Evolutionary conservation across 371 early-diverging fungal genomes (phyloP).

Genomic region (Catenaria anguillulae): DNA sequence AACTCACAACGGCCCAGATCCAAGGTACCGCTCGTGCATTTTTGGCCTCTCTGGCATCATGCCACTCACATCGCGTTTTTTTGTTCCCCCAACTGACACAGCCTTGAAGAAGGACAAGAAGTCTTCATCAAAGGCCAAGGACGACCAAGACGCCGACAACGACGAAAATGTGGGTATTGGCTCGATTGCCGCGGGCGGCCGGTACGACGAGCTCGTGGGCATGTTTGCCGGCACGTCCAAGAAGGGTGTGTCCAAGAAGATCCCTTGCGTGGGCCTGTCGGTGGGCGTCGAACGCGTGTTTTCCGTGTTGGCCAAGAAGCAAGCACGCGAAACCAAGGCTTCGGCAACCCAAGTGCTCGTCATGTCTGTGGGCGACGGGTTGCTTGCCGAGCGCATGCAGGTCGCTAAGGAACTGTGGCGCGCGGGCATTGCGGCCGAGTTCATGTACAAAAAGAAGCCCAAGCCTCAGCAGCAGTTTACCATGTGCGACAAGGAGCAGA

Average conservation of each 20-base stretch:
- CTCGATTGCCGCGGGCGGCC: conserved; percentile 98
- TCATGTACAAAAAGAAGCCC: conserved; percentile 83
- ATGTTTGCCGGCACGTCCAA: conserved; percentile 54
- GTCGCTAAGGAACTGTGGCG: conserved; percentile 80
- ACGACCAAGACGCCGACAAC: conserved; percentile 4
- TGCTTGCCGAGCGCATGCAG: conserved; percentile 81
- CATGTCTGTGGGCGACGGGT: conserved; percentile 67
- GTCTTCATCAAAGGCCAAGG: neutral
- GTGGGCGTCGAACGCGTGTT: conserved; percentile 97
- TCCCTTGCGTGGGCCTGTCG: conserved; percentile 96
- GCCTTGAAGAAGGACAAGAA: conserved; percentile 3
- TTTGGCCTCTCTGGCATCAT: too few relatives aligned
- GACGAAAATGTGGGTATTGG: conserved; percentile 83
- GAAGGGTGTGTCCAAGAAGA: conserved; percentile 50
- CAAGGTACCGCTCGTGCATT: neutral
- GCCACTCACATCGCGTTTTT: neutral
- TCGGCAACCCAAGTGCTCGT: conserved; percentile 80
- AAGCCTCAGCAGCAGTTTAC: conserved; percentile 65
- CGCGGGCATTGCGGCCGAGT: conserved; percentile 71
- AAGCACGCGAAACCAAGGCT: conserved; percentile 47
- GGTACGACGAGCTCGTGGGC: conserved; percentile 97
- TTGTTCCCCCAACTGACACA: neutral
- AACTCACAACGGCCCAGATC: conserved; percentile 2
- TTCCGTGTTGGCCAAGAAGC: conserved; percentile 59
- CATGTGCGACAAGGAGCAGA: conserved; percentile 63